A percentile compares a stretch with the other conserved stretches of the same genome.
These are phyloP conservation scores for Diacronema lutheri DNA, from an alignment of 78 protist species.

Conservation along the genomic window DNA sequence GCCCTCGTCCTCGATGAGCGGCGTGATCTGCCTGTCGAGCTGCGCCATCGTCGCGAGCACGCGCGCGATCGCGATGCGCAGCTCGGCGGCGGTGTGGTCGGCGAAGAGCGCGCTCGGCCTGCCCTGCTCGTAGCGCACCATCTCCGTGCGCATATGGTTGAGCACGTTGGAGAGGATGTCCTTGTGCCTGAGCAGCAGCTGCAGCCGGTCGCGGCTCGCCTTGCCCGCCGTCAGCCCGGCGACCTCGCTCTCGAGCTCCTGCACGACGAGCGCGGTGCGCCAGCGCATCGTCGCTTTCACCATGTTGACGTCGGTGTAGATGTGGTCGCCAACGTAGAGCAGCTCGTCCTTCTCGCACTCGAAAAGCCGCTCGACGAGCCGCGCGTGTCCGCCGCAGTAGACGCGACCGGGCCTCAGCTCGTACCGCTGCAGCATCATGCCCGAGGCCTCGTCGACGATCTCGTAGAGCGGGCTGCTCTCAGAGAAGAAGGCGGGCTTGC, in stretches of 20 bases:
- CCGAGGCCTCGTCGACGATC: constrained; percentile 9
- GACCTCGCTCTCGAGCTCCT: background rate
- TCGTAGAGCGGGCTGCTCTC: constrained; percentile 30
- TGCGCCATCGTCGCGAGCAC: too few relatives aligned
- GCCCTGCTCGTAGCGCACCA: background rate
- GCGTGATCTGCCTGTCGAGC: too few relatives aligned
- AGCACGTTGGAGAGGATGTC: background rate
- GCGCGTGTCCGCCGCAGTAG: constrained; percentile 23
- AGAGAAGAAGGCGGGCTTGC: constrained; percentile 34
- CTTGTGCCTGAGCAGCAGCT: background rate
- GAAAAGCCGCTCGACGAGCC: background rate
- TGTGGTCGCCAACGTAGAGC: constrained; percentile 32
- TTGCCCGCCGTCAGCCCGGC: background rate
- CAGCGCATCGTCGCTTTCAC: constrained; percentile 26
- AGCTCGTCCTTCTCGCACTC: background rate
- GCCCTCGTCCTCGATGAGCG: constrained; percentile 1
- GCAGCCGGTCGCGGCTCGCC: constrained; percentile 21
- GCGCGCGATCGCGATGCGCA: too few relatives aligned
- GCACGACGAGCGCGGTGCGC: constrained; percentile 35
- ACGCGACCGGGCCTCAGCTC: background rate
- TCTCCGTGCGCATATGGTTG: constrained; percentile 21
- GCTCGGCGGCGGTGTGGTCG: background rate
- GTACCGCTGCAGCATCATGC: constrained; percentile 26
- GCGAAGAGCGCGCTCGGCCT: background rate
- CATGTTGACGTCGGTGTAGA: constrained; percentile 38